These are phyloP conservation scores for Eurotiales sp. DNA, from an alignment of 2,329 filamentous ascomycete genomes.

Conservation along the genomic window DNA sequence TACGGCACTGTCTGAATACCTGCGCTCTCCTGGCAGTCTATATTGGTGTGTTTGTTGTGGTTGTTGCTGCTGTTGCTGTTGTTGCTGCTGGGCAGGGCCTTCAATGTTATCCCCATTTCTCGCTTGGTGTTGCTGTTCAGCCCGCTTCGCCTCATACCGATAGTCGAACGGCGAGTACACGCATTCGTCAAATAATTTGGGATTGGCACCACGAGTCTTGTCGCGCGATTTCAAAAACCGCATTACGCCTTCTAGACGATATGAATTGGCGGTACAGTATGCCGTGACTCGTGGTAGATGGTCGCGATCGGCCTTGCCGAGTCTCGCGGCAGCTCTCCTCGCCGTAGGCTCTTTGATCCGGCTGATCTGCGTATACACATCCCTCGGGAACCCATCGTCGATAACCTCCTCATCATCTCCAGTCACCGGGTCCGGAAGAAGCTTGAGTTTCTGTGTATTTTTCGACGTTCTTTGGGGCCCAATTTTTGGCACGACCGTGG, in stretches of 20 bases:
- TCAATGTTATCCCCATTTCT: slow-evolving; percentile 32
- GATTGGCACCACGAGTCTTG: slow-evolving; percentile 72
- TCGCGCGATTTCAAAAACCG: slow-evolving; percentile 82
- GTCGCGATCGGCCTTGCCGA: slow-evolving; percentile 90
- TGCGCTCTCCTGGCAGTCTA: slow-evolving; percentile 54
- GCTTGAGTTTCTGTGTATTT: slow-evolving; percentile 92
- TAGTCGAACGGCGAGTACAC: slow-evolving; percentile 95
- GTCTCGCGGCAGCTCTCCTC: slow-evolving; percentile 79
- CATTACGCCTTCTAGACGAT: slow-evolving; percentile 85
- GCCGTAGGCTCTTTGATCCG: slow-evolving; percentile 96
- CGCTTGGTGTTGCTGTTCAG: slow-evolving; percentile 27
- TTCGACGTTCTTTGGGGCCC: slow-evolving; percentile 93
- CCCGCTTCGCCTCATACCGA: slow-evolving; percentile 47
- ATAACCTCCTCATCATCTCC: slow-evolving; percentile 71
- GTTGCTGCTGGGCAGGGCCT: slow-evolving; percentile 12
- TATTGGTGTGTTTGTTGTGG: neutral
- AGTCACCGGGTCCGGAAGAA: slow-evolving; percentile 86
- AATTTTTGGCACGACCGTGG: slow-evolving; percentile 62
- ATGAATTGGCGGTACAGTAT: slow-evolving; percentile 91
- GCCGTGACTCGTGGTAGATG: slow-evolving; percentile 87
- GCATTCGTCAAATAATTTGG: slow-evolving; percentile 95
- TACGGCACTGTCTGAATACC: slow-evolving; percentile 66
- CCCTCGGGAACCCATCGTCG: slow-evolving; percentile 87
- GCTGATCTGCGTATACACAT: slow-evolving; percentile 97
- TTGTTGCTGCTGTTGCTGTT: slow-evolving; percentile 12